These are phyloP conservation scores for Penstemon davidsonii DNA, from an alignment of 257 asterid genomes.

Conservation along the genomic window DNA sequence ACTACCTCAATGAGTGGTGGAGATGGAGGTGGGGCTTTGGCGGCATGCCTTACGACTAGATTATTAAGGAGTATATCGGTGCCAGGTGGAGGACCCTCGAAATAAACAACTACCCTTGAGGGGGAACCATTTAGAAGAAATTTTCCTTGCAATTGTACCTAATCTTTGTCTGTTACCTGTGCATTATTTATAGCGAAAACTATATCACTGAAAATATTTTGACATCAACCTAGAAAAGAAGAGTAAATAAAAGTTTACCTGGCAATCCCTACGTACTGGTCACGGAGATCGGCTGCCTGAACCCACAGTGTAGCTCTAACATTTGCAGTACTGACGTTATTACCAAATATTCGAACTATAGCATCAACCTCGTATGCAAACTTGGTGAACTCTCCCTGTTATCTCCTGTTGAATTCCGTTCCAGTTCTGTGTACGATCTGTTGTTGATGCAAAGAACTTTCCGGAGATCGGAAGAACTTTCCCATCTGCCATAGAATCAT, in stretches of 20 bases:
- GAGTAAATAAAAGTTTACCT: conserved; percentile 41
- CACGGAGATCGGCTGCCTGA: conserved; percentile 66
- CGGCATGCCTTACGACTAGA: conserved; percentile 67
- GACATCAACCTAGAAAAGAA: background rate
- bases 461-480: conserved; percentile 70
- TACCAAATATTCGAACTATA: conserved; percentile 62
- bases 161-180: conserved; percentile 82
- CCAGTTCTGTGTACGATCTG: conserved; percentile 78
- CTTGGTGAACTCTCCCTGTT: conserved; percentile 75
- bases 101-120: conserved; percentile 54
- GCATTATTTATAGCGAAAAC: conserved; percentile 38
- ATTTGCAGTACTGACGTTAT: conserved; percentile 48
- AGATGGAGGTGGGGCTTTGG: conserved; percentile 69
- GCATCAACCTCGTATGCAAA: conserved; percentile 77
- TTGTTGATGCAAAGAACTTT: conserved; percentile 74
- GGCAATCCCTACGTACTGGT: conserved; percentile 75
- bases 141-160: conserved; percentile 85
- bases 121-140: conserved; percentile 76
- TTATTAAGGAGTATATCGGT: conserved; percentile 76
- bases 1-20: conserved; percentile 76
- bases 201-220: background rate
- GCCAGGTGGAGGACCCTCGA: conserved; percentile 95
- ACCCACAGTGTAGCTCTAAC: conserved; percentile 76
- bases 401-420: conserved; percentile 94
- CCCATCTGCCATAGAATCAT: conserved; percentile 73